Conservation (phyloP, 1,284 basidiomycete genomes). For the Rhodotorula sp. region DNA sequence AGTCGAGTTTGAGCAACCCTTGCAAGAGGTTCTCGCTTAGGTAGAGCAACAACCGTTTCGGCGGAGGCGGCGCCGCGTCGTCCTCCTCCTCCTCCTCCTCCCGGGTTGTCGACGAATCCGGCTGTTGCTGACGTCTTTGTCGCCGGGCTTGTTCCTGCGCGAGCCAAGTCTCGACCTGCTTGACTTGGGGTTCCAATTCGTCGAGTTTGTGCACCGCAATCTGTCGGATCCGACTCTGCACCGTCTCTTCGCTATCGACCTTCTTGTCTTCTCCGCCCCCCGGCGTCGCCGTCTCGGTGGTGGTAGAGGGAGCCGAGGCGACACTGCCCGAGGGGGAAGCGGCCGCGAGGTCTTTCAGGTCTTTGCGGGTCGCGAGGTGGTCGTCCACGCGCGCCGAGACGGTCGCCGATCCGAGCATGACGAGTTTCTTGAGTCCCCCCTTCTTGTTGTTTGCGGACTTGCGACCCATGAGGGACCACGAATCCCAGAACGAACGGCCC, state of each 20-base stretch:
- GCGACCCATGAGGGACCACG: conserved; percentile 52
- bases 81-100: background rate
- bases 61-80: conserved; percentile 41
- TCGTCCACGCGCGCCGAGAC: conserved; percentile 34
- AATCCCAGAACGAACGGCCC: conserved; percentile 29
- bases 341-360: conserved; percentile 19
- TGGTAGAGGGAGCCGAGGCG: background rate
- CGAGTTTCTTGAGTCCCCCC: conserved; percentile 34
- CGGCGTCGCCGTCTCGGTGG: background rate
- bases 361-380: conserved; percentile 28
- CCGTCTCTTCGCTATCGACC: conserved; percentile 25
- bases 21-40: conserved; percentile 62
- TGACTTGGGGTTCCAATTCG: conserved; percentile 56
- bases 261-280: conserved; percentile 14
- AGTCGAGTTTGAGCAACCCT: conserved; percentile 70
- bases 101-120: conserved; percentile 45
- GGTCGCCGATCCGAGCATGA: conserved; percentile 36
- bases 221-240: conserved; percentile 21
- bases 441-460: conserved; percentile 45
- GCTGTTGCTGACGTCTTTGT: no score
- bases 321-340: background rate
- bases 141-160: conserved; percentile 8
- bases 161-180: conserved; percentile 51
- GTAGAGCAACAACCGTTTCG: conserved; percentile 59
- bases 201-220: conserved; percentile 21